Base-by-base conservation (phyloP, 176 grass and related monocot species). In the Pontederia crassipes region DNA sequence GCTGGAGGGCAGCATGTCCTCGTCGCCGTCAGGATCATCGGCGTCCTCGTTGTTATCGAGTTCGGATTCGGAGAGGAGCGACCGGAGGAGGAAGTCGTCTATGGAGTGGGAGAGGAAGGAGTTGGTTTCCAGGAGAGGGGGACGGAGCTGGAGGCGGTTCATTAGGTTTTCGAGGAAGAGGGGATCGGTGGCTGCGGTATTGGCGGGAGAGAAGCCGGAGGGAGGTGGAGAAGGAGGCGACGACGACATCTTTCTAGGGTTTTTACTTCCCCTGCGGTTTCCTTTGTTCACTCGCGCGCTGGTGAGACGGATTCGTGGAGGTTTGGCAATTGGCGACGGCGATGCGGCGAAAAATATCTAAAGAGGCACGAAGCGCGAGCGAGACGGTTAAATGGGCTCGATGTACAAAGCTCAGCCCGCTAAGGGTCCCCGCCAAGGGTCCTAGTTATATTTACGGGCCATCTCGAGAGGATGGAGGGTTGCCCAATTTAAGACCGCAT, bases 71-170 rank as follows among this genome's bases (percentile, higher is more conserved):
- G 11, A 12, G 46, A 50, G n/a, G n/a, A 40, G 32, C 32, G 32
- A 40, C 32, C 62, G 17, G 4, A 65, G 62, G 47, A 65, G 47
- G 46, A 85, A 87, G 73, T 98, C 94, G 49, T 88, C 77, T 20
- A 90, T 74, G 61, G 75, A 78, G 74, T 85, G 88, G 57, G 84
- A 83, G 70, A 98, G 84, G 77, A 98, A 93, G 28, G 94, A 98
- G 74, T 98, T 98, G 82, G 88, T 86, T 55, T 89, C 85, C 59
- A 93, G 88, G 76, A 79, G 93, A 24, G 94, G 94, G 67, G 82
- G 84, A 4, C 79, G 88, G 79, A 98, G 94, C 68, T 98, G 94
- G 66, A 98, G 78, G 20, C 94, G 88, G 65, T 64, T 78, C 84
- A 93, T 92, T 9, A 98, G 82, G 77, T 80, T 90, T 73, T 91